Percentiles rank a stretch among this genome's conserved stretches.
phyloP scores from a whole-genome alignment of 306 rosid species.

The Argentina anserina region DNA sequence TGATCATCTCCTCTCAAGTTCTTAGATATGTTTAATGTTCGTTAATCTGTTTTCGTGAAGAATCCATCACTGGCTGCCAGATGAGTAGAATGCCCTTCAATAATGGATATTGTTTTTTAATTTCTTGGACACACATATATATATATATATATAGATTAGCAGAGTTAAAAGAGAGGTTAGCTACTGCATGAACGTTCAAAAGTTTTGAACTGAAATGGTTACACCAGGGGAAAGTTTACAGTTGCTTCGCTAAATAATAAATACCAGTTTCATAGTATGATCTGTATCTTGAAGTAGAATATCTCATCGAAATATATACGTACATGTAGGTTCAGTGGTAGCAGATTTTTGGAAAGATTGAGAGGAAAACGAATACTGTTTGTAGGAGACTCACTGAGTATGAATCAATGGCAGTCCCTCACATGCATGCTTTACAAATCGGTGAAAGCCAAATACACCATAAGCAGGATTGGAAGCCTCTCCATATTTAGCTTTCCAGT shows the following conservation, averaged over 20 bases:
- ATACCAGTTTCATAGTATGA: not conserved
- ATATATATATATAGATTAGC: no score
- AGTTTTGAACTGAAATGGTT: no score
- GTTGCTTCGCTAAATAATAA: no score
- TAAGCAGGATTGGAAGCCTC: conserved; percentile 19
- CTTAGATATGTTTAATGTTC: not conserved
- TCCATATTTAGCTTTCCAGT: conserved; percentile 49
- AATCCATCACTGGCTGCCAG: no score
- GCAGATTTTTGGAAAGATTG: not conserved
- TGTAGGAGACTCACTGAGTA: conserved; percentile 26
- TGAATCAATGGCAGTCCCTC: conserved; percentile 33
- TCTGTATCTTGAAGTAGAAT: not conserved
- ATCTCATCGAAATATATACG: not conserved
- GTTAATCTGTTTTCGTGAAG: no score
- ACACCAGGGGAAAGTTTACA: not conserved
- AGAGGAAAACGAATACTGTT: conserved; percentile 20
- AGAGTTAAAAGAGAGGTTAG: no score
- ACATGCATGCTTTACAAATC: conserved; percentile 48
- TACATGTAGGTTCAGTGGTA: conserved; percentile 2
- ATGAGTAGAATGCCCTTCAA: no score
- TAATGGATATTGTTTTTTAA: no score
- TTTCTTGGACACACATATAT: no score
- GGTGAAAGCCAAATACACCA: conserved; percentile 27
- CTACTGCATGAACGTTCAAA: no score
- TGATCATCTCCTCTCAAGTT: not conserved